Evolutionary conservation across 2,329 filamentous ascomycete species (phyloP).

Genomic region (Monosporascus cannonballus): DNA sequence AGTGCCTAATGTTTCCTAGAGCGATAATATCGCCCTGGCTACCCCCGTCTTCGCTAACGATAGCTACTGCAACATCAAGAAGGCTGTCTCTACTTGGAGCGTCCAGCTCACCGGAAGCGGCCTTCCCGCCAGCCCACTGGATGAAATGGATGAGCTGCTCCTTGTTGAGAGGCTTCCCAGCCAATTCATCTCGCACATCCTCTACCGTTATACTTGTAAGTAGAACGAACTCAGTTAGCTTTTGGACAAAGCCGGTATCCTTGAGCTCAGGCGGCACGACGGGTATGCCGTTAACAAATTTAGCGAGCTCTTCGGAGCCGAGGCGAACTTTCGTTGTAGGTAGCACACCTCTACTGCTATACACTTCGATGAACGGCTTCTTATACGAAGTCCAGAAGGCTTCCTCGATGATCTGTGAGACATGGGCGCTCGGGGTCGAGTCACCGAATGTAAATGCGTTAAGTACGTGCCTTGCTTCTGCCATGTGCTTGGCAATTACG

Average conservation of each 20-base stretch:
- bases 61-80: conserved; percentile 74
- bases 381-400: conserved; percentile 92
- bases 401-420: conserved; percentile 85
- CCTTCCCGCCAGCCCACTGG: conserved; percentile 72
- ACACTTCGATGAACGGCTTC: conserved; percentile 76
- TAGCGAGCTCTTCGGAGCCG: conserved; percentile 55
- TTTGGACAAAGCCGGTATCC: conserved; percentile 68
- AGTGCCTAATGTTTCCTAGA: conserved; percentile 68
- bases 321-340: conserved; percentile 79
- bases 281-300: conserved; percentile 84
- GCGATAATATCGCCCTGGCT: conserved; percentile 67
- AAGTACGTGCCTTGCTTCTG: conserved; percentile 74
- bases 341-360: conserved; percentile 82
- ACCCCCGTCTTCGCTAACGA: conserved; percentile 50
- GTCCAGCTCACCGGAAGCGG: conserved; percentile 67
- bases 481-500: conserved; percentile 61
- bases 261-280: conserved; percentile 74
- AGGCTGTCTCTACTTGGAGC: conserved; percentile 59
- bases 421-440: conserved; percentile 79
- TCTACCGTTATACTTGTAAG: conserved; percentile 81
- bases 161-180: conserved; percentile 72
- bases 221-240: conserved; percentile 76
- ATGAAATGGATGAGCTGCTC: conserved; percentile 78
- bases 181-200: conserved; percentile 79
- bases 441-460: conserved; percentile 85